phyloP scores from a whole-genome alignment of 441 rosid species.

The Populus hybrid region DNA sequence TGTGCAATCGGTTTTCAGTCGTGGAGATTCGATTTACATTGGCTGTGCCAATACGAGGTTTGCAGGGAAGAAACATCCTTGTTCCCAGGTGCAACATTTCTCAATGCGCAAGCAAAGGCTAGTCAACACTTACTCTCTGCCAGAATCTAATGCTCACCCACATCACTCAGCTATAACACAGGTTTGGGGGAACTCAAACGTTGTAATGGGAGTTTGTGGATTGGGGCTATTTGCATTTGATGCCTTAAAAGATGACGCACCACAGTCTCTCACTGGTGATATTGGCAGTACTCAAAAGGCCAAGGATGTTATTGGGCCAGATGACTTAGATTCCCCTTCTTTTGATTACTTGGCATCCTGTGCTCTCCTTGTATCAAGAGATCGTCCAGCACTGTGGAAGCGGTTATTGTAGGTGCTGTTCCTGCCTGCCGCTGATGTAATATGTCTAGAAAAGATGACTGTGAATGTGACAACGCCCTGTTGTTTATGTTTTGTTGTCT shows the following conservation, averaged over 20 bases:
- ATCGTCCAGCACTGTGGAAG: constrained; percentile 83
- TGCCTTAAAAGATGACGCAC: constrained; percentile 49
- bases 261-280: constrained; percentile 37
- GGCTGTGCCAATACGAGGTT: constrained; percentile 63
- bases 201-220: constrained; percentile 79
- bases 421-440: neutral
- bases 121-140: constrained; percentile 54
- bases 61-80: constrained; percentile 40
- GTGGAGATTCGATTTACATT: constrained; percentile 70
- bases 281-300: constrained; percentile 35
- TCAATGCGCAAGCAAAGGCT: constrained; percentile 75
- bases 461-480: neutral
- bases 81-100: constrained; percentile 73
- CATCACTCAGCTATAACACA: constrained; percentile 76
- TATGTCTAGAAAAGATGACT: neutral
- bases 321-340: constrained; percentile 79
- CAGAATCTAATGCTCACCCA: constrained; percentile 60
- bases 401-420: constrained; percentile 38
- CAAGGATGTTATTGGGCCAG: constrained; percentile 72
- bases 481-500: constrained; percentile 11
- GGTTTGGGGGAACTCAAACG: constrained; percentile 92
- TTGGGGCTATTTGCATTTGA: constrained; percentile 74
- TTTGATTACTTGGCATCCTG: constrained; percentile 70
- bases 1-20: constrained; percentile 72
- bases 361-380: constrained; percentile 83